Base-by-base conservation (phyloP, 176 grass and related monocot species). In the Leersia perrieri region DNA sequence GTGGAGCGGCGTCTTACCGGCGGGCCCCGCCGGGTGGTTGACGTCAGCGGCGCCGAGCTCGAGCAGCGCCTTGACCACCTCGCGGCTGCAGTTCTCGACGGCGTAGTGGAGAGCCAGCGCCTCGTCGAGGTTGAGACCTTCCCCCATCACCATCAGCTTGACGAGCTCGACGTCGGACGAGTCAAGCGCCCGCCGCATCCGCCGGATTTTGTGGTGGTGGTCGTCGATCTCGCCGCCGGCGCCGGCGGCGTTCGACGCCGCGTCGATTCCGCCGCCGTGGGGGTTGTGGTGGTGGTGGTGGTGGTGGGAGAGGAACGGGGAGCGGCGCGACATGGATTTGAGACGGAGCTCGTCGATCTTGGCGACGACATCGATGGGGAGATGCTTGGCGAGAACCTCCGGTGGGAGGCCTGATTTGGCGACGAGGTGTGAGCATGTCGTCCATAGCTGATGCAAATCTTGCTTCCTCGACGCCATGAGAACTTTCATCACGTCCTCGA, bases 401-500 rank as follows among this genome's bases (percentile, higher is more conserved):
- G 92, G 81, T 2, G 95, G 95, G 20, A 95, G 88, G 18, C 95
- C 95, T 5, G 95, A 98, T 85, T 98, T 98, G 36, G 95, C 90
- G 49, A 98, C 95, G 49, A 98, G 90, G 78, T 95, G 92, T 2
- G 95, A 98, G 95, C 95, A 98, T 11, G 95, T 95, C 23, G 70
- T 81, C 95, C 95, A 98, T 22, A 98, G 92, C 82, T 95, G 95
- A 75, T 95, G 92, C 68, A 95, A 80, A 72, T 98, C 95, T 85
- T 98, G 95, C 90, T 98, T 94, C 49, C 95, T 33, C 44, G 95
- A 98, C 71, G 95, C 95, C 74, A 95, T 75, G 11, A 98, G 81
- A 42, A 98, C 95, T 84, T 98, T 98, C 95, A 98, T 98, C 64
- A 98, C 95, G 80, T 98, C 95, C 87, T 98, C 95, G 84, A 98